Percentiles rank a stretch among this genome's conserved stretches.
Conservation (phyloP, 495 filamentous ascomycete species). For the Talaromyces proteolyticus region DNA sequence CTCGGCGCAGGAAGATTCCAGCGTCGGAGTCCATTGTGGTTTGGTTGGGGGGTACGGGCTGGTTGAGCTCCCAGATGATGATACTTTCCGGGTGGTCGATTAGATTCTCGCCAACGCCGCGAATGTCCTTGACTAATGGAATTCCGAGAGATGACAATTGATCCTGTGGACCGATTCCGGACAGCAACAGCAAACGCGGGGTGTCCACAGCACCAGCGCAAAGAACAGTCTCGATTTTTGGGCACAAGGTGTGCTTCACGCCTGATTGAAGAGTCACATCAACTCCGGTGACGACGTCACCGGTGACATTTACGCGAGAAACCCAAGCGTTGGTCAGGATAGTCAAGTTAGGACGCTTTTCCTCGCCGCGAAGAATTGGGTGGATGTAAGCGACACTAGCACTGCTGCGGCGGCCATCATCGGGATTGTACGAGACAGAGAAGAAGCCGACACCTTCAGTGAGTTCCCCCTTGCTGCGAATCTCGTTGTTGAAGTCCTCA, state of each 20-base stretch:
- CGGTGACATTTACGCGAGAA: slow-evolving; percentile 60
- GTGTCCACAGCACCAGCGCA: slow-evolving; percentile 77
- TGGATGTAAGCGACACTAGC: slow-evolving; percentile 84
- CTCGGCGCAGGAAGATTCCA: slow-evolving; percentile 74
- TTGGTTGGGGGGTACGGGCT: slow-evolving; percentile 65
- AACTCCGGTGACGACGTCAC: slow-evolving; percentile 58
- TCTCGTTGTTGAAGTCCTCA: slow-evolving; percentile 75
- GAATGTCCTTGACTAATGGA: slow-evolving; percentile 62
- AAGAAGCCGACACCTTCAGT: slow-evolving; percentile 77
- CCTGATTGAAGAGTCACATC: slow-evolving; percentile 62
- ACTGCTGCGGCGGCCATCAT: slow-evolving; percentile 70
- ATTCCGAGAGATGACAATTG: slow-evolving; percentile 63
- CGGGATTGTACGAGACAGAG: slow-evolving; percentile 76
- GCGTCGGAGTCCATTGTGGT: slow-evolving; percentile 85
- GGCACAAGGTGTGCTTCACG: slow-evolving; percentile 48
- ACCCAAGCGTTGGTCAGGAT: slow-evolving; percentile 79
- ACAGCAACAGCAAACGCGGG: slow-evolving; percentile 66
- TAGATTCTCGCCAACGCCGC: slow-evolving; percentile 75
- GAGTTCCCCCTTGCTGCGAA: slow-evolving; percentile 59
- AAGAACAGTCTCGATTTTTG: slow-evolving; percentile 68
- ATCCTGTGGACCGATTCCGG: slow-evolving; percentile 64
- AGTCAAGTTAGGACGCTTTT: slow-evolving; percentile 71
- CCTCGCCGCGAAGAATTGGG: slow-evolving; percentile 69
- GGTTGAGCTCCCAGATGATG: slow-evolving; percentile 81
- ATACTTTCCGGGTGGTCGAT: slow-evolving; percentile 73